phyloP scores from a whole-genome alignment of 257 asterid genomes.

The Lavandula angustifolia region DNA sequence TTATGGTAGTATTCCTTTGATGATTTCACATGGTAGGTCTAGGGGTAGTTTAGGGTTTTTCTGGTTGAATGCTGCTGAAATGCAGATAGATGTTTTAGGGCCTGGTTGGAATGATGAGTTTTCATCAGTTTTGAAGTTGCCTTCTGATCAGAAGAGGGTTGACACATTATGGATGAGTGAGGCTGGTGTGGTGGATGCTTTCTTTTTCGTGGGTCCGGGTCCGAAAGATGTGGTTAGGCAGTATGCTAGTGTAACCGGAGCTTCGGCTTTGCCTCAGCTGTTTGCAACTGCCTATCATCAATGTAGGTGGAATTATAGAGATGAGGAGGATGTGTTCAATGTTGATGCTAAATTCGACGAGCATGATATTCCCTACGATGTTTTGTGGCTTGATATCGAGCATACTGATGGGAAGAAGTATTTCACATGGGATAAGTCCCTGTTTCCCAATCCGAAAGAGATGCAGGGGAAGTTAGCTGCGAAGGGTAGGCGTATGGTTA shows the following conservation, averaged over 20 bases:
- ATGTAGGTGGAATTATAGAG: constrained; percentile 98
- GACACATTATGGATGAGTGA: constrained; percentile 98
- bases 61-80: constrained; percentile 98
- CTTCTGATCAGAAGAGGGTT: constrained; percentile 70
- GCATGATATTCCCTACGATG: constrained; percentile 93
- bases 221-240: constrained; percentile 94
- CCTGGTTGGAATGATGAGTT: constrained; percentile 70
- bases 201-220: constrained; percentile 87
- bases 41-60: constrained; percentile 95
- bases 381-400: constrained; percentile 97
- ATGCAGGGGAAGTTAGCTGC: constrained; percentile 94
- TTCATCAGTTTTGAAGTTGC: constrained; percentile 50
- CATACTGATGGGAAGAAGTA: constrained; percentile 94
- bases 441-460: constrained; percentile 88
- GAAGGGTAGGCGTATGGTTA: constrained; percentile 94
- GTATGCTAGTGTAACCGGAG: constrained; percentile 81
- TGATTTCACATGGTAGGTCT: constrained; percentile 83
- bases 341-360: constrained; percentile 92
- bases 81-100: constrained; percentile 96
- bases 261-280: constrained; percentile 88
- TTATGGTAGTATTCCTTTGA: constrained; percentile 86
- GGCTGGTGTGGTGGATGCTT: constrained; percentile 90
- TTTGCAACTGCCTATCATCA: constrained; percentile 93
- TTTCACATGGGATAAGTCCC: constrained; percentile 84
- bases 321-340: constrained; percentile 84